Conservation (phyloP, 495 filamentous ascomycete species). For the Letharia columbiana region DNA sequence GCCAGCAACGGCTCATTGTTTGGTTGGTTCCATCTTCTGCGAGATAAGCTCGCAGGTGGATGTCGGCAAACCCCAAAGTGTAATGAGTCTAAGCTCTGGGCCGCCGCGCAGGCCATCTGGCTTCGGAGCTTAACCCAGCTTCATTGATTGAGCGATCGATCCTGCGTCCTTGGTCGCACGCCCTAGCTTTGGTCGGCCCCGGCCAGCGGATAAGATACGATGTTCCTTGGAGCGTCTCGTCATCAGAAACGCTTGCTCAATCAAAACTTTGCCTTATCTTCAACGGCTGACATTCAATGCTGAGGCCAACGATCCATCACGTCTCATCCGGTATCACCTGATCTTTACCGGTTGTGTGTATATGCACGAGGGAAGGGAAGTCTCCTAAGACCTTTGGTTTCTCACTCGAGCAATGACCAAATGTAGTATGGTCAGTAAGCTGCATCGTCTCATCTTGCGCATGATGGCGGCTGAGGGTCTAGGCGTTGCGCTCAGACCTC, state of each 20-base stretch:
- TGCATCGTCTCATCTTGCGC: neutral
- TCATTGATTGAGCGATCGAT: neutral
- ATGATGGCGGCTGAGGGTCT: neutral
- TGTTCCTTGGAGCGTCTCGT: neutral
- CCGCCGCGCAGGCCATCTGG: neutral
- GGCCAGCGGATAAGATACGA: neutral
- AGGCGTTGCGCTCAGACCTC: neutral
- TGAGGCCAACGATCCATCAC: neutral
- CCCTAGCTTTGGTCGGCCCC: neutral
- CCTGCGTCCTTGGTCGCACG: neutral
- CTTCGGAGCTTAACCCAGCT: neutral
- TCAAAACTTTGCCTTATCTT: neutral
- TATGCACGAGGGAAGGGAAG: neutral
- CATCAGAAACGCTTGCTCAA: neutral
- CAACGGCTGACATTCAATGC: neutral
- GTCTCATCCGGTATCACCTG: neutral
- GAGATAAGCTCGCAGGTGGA: neutral
- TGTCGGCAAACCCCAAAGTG: neutral
- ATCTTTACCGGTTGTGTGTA: neutral
- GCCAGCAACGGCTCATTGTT: neutral
- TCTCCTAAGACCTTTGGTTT: neutral
- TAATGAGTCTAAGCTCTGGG: neutral
- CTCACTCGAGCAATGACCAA: neutral
- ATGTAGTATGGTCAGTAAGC: neutral
- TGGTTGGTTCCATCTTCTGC: neutral